Evolutionary conservation across 768 basidiomycete species (phyloP).

Genomic region (Multifurca ochricompacta): DNA sequence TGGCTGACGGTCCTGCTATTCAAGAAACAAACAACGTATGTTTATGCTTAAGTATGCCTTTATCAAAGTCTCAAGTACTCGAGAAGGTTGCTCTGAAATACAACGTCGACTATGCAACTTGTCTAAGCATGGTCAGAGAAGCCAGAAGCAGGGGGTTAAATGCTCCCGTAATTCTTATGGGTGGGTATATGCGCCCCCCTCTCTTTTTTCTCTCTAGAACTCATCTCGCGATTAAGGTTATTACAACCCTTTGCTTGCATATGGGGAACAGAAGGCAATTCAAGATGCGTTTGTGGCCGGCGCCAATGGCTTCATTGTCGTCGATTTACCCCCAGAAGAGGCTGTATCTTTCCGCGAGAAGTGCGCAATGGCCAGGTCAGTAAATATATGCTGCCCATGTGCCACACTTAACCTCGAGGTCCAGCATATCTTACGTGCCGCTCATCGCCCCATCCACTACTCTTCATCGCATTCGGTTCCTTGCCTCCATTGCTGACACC

Average conservation of each 20-base stretch:
- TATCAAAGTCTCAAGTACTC: neutral
- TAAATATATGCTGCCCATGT: constrained; percentile 14
- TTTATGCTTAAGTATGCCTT: constrained; percentile 12
- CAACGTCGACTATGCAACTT: constrained; percentile 65
- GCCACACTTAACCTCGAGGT: constrained; percentile 2
- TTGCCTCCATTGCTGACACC: constrained; percentile 88
- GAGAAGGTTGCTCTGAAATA: constrained; percentile 76
- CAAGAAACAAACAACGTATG: constrained; percentile 89
- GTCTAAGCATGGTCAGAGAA: constrained; percentile 66
- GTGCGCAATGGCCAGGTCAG: constrained; percentile 73
- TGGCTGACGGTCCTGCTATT: constrained; percentile 91
- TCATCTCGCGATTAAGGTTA: constrained; percentile 55
- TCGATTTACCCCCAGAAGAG: constrained; percentile 97
- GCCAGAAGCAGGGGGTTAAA: constrained; percentile 79
- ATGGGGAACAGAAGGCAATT: constrained; percentile 92
- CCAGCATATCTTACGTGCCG: constrained; percentile 89
- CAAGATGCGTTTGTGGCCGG: constrained; percentile 84
- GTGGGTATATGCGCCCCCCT: constrained; percentile 32
- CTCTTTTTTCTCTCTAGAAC: neutral
- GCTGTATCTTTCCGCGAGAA: constrained; percentile 85
- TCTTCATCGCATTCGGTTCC: constrained; percentile 78
- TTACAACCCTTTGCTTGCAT: constrained; percentile 93
- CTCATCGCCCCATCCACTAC: constrained; percentile 93
- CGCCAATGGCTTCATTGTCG: constrained; percentile 96
- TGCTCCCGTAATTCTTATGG: constrained; percentile 89